phyloP scores from a whole-genome alignment of 1,284 basidiomycete species.

The Apiotrichum laibachii region DNA sequence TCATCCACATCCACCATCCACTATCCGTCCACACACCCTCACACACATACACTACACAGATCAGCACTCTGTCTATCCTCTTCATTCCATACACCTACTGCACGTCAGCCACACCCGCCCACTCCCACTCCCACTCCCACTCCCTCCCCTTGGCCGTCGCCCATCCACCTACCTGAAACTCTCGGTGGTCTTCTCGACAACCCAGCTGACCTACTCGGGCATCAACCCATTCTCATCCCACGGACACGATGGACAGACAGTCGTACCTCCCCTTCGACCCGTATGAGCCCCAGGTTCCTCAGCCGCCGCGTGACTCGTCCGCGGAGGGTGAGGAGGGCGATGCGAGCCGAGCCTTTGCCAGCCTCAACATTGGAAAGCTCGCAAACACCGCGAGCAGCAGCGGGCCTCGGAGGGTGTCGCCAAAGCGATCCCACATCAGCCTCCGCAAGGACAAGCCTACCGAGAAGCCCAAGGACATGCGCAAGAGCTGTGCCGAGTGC shows the following conservation, averaged over 20 bases:
- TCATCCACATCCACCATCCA: too few relatives aligned
- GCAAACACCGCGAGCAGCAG: neutral
- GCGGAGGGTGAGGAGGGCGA: neutral
- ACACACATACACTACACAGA: too few relatives aligned
- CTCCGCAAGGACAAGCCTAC: constrained; percentile 14
- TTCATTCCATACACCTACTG: too few relatives aligned
- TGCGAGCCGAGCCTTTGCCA: neutral
- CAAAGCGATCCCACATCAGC: neutral
- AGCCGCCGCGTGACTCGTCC: neutral
- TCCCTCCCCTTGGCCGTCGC: too few relatives aligned
- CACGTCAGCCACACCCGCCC: too few relatives aligned
- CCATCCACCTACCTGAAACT: too few relatives aligned
- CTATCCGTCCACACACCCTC: too few relatives aligned
- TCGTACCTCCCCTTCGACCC: neutral
- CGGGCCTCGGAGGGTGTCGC: neutral
- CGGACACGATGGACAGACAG: neutral
- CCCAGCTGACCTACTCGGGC: too few relatives aligned
- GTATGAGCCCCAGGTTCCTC: constrained; percentile 1
- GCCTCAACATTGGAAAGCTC: constrained; percentile 2
- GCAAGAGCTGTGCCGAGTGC: constrained; percentile 46
- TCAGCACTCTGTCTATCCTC: too few relatives aligned
- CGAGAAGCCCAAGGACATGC: constrained; percentile 23
- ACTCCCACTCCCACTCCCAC: too few relatives aligned
- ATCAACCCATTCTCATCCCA: too few relatives aligned
- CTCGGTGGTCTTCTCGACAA: too few relatives aligned